These are phyloP conservation scores for Cucumis hystrix DNA, from an alignment of 306 rosid genomes.

Conservation along the genomic window DNA sequence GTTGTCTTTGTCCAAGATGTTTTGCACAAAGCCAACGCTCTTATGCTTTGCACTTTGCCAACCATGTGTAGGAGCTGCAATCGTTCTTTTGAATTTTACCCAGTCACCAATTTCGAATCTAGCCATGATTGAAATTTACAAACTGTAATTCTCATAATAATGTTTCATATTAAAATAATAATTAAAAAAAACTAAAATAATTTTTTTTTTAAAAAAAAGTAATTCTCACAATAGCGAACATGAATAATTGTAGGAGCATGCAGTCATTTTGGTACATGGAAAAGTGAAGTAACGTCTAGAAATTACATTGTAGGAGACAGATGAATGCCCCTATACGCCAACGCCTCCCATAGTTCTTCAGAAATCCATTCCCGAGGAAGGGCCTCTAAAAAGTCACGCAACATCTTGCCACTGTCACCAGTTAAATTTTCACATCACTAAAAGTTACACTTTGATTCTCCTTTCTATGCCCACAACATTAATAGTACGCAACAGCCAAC, in stretches of 20 bases:
- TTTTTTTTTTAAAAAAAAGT: too few relatives aligned
- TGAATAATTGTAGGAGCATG: background rate
- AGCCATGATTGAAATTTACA: constrained; percentile 9
- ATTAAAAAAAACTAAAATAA: too few relatives aligned
- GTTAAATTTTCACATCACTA: background rate
- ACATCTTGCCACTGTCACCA: constrained; percentile 72
- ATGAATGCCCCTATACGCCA: constrained; percentile 53
- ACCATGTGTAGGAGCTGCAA: constrained; percentile 63
- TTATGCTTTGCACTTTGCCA: constrained; percentile 79
- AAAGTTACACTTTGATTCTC: background rate
- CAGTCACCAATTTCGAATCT: constrained; percentile 91
- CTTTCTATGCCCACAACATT: background rate
- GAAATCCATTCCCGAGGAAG: constrained; percentile 94
- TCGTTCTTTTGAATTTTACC: constrained; percentile 81
- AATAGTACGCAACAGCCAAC: background rate
- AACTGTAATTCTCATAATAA: constrained; percentile 7
- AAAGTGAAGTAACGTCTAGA: constrained; percentile 5
- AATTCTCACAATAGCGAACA: background rate
- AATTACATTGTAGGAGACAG: constrained; percentile 64
- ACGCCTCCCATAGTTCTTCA: constrained; percentile 94
- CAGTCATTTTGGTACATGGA: background rate
- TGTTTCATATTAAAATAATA: too few relatives aligned
- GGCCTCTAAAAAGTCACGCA: constrained; percentile 79
- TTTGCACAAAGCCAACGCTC: constrained; percentile 96
- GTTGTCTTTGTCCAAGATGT: constrained; percentile 59